phyloP scores from a whole-genome alignment of 768 basidiomycete species.

The Filobasidium wieringae region DNA sequence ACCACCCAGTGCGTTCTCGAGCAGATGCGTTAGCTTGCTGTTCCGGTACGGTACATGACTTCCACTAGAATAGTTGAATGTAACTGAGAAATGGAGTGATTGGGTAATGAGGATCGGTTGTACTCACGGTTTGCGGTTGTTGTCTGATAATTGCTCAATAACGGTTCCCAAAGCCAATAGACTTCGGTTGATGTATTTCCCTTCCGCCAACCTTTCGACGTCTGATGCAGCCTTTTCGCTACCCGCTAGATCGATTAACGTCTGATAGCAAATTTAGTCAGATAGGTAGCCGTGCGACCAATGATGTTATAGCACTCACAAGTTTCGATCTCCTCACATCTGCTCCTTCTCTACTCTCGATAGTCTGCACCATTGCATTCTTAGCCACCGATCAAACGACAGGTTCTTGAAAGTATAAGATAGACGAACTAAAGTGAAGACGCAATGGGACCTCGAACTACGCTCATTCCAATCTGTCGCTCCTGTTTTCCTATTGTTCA shows the following conservation, averaged over 20 bases:
- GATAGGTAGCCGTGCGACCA: neutral
- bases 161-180: constrained; percentile 14
- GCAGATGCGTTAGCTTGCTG: constrained; percentile 38
- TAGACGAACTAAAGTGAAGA: constrained; percentile 35
- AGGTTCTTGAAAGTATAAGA: neutral
- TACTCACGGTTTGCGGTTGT: constrained; percentile 12
- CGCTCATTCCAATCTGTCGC: constrained; percentile 39
- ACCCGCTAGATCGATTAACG: constrained; percentile 36
- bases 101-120: neutral
- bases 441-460: constrained; percentile 38
- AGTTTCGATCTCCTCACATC: constrained; percentile 35
- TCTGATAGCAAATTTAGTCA: neutral
- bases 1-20: constrained; percentile 38
- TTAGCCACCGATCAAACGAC: neutral
- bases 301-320: constrained; percentile 12
- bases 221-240: constrained; percentile 39
- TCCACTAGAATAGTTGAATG: neutral
- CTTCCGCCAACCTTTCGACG: constrained; percentile 34
- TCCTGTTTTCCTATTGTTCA: constrained; percentile 26
- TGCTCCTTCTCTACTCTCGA: constrained; percentile 22
- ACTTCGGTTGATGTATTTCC: constrained; percentile 37
- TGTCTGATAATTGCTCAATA: constrained; percentile 14
- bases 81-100: neutral
- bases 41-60: constrained; percentile 39
- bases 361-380: constrained; percentile 21